phyloP scores from a whole-genome alignment of 129 eudicot species.

The Centella asiatica region DNA sequence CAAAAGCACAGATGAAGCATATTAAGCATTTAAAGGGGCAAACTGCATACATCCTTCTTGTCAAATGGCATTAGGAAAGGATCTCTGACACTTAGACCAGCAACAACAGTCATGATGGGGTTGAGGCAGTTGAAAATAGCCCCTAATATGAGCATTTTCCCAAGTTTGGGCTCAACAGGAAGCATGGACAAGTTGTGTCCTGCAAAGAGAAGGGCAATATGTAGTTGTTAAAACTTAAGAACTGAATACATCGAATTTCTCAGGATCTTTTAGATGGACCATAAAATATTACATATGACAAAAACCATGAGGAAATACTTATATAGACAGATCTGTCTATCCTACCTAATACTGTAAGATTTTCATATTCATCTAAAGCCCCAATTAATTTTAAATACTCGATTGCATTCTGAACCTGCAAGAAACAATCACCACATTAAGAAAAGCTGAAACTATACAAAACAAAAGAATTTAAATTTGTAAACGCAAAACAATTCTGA shows the following conservation, averaged over 20 bases:
- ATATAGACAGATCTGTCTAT: not conserved
- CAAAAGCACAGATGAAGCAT: not conserved
- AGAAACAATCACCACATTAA: not conserved
- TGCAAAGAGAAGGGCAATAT: conserved; percentile 18
- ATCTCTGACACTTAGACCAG: conserved; percentile 86
- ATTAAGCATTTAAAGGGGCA: not conserved
- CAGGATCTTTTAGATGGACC: not conserved
- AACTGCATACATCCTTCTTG: conserved; percentile 74
- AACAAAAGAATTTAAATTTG: too few species aligned
- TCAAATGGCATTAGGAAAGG: conserved; percentile 88
- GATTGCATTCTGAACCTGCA: conserved; percentile 88
- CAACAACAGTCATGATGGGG: conserved; percentile 95
- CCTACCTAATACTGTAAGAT: conserved; percentile 81
- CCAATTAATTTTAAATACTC: conserved; percentile 86
- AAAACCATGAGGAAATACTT: conserved; percentile 5
- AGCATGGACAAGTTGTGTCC: conserved; percentile 81
- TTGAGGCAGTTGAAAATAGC: conserved; percentile 85
- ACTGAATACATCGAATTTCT: not conserved
- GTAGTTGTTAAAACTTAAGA: not conserved
- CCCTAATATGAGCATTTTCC: conserved; percentile 87
- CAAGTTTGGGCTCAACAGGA: conserved; percentile 96
- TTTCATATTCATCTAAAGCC: conserved; percentile 86
- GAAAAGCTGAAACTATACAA: not conserved
- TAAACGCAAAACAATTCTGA: too few species aligned
- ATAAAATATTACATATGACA: not conserved